Conservation (phyloP, 2,329 filamentous ascomycete genomes). For the Paracorniculantispora psalliotae region DNA sequence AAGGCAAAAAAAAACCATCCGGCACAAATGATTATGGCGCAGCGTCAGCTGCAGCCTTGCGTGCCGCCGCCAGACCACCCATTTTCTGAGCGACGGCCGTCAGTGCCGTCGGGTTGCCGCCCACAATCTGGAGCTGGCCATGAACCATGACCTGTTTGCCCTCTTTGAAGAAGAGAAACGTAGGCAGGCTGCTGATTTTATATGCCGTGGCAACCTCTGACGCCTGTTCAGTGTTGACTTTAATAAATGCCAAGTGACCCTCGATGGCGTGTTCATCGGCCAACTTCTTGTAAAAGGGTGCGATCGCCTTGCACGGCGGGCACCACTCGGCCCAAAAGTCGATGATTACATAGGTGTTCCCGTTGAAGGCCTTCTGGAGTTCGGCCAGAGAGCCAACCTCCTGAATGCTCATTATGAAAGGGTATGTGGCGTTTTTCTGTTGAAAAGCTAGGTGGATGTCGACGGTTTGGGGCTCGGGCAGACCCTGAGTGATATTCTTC, state of each 20-base stretch:
- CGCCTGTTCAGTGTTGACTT: constrained; percentile 86
- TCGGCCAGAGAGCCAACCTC: constrained; percentile 27
- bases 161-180: constrained; percentile 82
- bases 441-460: not conserved
- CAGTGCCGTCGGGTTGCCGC: constrained; percentile 28
- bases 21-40: not conserved
- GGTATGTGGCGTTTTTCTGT: not conserved
- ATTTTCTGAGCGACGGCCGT: constrained; percentile 34
- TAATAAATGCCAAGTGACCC: constrained; percentile 68
- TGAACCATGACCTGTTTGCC: constrained; percentile 40
- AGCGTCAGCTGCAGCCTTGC: constrained; percentile 19
- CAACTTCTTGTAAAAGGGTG: constrained; percentile 36
- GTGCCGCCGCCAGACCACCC: constrained; percentile 30
- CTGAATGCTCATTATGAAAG: constrained; percentile 19
- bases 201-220: constrained; percentile 70
- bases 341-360: constrained; percentile 38
- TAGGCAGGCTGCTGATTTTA: constrained; percentile 86
- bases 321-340: constrained; percentile 51
- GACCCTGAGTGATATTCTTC: not conserved
- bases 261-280: constrained; percentile 24
- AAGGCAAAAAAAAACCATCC: no score
- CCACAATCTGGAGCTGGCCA: constrained; percentile 28
- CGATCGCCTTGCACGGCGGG: constrained; percentile 44
- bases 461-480: not conserved
- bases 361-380: constrained; percentile 33